phyloP scores from a whole-genome alignment of 2,329 filamentous ascomycete genomes.

The Rhynchosporium graminicola region DNA sequence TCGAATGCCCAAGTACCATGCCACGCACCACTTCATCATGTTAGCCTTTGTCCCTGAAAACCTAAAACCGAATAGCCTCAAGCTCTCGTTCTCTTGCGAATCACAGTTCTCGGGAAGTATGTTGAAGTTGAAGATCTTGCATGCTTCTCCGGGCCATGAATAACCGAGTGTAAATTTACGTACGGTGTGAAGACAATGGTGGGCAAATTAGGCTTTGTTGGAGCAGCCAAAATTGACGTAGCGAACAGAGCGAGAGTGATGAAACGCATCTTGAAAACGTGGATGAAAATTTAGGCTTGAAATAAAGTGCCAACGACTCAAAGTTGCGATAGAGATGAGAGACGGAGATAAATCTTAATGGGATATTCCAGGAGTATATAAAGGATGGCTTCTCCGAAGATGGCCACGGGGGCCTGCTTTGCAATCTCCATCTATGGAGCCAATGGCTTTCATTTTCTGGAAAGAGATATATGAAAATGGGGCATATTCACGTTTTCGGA shows the following conservation, averaged over 20 bases:
- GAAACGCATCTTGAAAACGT: not conserved
- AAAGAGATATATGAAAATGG: not conserved
- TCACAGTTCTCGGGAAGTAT: not conserved
- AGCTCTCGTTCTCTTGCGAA: not conserved
- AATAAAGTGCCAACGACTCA: not conserved
- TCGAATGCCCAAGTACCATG: slow-evolving; percentile 4
- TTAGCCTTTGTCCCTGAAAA: not conserved
- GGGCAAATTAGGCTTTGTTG: not conserved
- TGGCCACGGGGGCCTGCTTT: not conserved
- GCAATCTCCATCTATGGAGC: not conserved
- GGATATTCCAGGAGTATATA: not conserved
- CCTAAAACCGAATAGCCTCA: not conserved
- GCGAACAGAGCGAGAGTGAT: slow-evolving; percentile 1
- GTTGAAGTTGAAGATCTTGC: not conserved
- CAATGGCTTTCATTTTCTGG: not conserved
- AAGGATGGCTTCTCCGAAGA: not conserved
- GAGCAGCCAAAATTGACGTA: not conserved
- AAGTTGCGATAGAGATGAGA: not conserved
- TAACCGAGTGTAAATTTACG: not conserved
- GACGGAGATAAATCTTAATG: not conserved
- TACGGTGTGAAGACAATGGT: slow-evolving; percentile 9
- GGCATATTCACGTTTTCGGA: not conserved
- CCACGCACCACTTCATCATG: not conserved
- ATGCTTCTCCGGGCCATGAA: no score
- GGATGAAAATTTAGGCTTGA: not conserved